Base-by-base conservation (phyloP, 768 basidiomycete genomes). In the Scleroderma citrinum region DNA sequence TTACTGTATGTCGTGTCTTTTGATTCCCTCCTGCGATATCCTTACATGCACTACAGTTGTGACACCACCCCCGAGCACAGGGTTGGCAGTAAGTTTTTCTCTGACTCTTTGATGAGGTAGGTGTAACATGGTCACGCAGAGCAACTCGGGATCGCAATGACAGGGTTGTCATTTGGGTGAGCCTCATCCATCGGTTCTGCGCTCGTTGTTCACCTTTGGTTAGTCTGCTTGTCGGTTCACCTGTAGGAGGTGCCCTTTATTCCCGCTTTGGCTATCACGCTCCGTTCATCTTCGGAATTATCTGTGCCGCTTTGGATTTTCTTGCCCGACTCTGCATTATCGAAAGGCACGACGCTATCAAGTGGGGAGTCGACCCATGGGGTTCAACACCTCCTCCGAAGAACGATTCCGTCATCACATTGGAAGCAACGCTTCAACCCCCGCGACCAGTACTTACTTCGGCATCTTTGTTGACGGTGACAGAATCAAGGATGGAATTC, bases 111-210 rank as follows among this genome's bases (percentile, higher is more conserved):
- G 32, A 30, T 20, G 35, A 51, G 3, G 11, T 35, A 21, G 6
- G 32, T 1, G 26, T 55, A 26, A 54, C 43, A 0, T 24, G n/a
- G n/a, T 48, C 13, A 12, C 32, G 3, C 43, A 77, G 82, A 73
- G 50, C 82, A 85, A 56, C 65, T 85, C 17, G 83, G 83, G 0
- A 63, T 82, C 30, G 76, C 80, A 4, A 81, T 83, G 74, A 66
- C 70, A 7, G 81, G 82, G 12, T 59, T 82, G 35, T 75, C 80
- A 14, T 49, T 79, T 23, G 82, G 82, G 78, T 80, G 47, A 38
- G 58, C 50, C 50, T 41, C 46, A 44, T 16, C 16, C 3, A 12
- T 17, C 2, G 19, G 42, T 21, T 21, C 21, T 23, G 4, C 35
- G 19, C 29, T 16, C 19, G n/a, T 12, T 5, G 10, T 35, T 53